A percentile compares a stretch with the other conserved stretches of the same genome.
Evolutionary conservation across 2,329 filamentous ascomycete genomes (phyloP).

Genomic region (Diaporthe vexans): DNA sequence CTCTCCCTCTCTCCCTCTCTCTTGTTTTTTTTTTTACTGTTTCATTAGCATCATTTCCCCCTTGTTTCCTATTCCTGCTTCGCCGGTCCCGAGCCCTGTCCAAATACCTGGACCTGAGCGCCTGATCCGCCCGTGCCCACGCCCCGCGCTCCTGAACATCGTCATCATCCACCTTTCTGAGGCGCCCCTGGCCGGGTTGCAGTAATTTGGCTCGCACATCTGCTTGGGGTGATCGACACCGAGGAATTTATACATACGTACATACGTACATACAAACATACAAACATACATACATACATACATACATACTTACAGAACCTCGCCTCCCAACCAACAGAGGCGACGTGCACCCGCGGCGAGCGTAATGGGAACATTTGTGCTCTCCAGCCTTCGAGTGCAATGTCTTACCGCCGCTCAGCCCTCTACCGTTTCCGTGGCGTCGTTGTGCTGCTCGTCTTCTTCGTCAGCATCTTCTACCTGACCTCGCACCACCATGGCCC

Average conservation of each 20-base stretch:
- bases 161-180: constrained; percentile 32
- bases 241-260: too few species aligned
- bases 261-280: too few species aligned
- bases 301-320: background rate
- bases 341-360: constrained; percentile 16
- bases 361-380: constrained; percentile 38
- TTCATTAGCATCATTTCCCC: constrained; percentile 24
- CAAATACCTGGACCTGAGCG: background rate
- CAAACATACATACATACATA: background rate
- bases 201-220: constrained; percentile 26
- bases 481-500: constrained; percentile 32
- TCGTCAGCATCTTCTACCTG: constrained; percentile 39
- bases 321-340: constrained; percentile 20
- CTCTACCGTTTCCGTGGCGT: constrained; percentile 40
- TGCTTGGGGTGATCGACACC: constrained; percentile 35
- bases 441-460: constrained; percentile 38
- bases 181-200: constrained; percentile 41
- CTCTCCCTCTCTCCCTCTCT: too few species aligned
- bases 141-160: constrained; percentile 38
- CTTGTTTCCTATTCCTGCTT: constrained; percentile 14
- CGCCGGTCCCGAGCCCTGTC: background rate
- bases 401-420: constrained; percentile 41
- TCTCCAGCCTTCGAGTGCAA: constrained; percentile 36
- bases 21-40: background rate
- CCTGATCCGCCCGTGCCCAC: background rate